A percentile compares a stretch with the other conserved stretches of the same genome.
phyloP scores from a whole-genome alignment of 2,329 filamentous ascomycete genomes.

The Colletotrichum orchidophilum region DNA sequence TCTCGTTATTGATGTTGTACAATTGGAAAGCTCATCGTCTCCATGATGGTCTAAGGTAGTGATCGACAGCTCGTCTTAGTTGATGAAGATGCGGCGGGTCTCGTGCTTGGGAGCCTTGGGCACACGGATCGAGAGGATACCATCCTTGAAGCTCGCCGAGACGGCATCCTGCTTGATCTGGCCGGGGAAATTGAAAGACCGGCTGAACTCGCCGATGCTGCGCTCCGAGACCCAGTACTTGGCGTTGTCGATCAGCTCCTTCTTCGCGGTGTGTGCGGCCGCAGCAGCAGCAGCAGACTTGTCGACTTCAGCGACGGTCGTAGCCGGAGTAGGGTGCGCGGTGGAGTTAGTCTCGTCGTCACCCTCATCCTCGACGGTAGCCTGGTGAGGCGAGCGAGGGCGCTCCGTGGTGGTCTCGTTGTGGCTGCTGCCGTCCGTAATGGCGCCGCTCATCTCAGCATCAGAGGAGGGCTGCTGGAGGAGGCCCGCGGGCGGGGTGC shows the following conservation, averaged over 20 bases:
- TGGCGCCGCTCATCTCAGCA: conserved; percentile 46
- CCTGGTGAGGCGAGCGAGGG: conserved; percentile 53
- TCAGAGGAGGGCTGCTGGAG: conserved; percentile 51
- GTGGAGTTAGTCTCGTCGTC: conserved; percentile 40
- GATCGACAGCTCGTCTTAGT: conserved; percentile 51
- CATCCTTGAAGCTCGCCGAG: conserved; percentile 70
- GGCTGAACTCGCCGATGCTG: conserved; percentile 72
- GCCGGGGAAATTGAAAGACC: conserved; percentile 74
- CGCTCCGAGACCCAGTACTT: conserved; percentile 80
- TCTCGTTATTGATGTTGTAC: neutral
- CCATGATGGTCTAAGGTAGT: neutral
- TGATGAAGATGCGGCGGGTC: conserved; percentile 63
- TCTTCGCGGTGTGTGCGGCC: conserved; percentile 17
- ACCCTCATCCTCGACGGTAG: conserved; percentile 72
- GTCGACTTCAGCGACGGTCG: conserved; percentile 45
- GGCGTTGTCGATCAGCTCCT: conserved; percentile 46
- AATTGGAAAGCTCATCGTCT: neutral
- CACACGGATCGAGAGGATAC: conserved; percentile 70
- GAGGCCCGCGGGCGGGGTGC: conserved; percentile 58
- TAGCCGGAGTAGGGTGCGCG: conserved; percentile 37
- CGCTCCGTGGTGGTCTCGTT: neutral
- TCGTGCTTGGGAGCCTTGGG: conserved; percentile 73
- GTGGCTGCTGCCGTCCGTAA: conserved; percentile 48
- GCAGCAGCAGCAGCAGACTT: conserved; percentile 38
- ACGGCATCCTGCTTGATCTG: conserved; percentile 71